These are phyloP conservation scores for Citrus sp. DNA, from an alignment of 345 rosid species.

Conservation along the genomic window DNA sequence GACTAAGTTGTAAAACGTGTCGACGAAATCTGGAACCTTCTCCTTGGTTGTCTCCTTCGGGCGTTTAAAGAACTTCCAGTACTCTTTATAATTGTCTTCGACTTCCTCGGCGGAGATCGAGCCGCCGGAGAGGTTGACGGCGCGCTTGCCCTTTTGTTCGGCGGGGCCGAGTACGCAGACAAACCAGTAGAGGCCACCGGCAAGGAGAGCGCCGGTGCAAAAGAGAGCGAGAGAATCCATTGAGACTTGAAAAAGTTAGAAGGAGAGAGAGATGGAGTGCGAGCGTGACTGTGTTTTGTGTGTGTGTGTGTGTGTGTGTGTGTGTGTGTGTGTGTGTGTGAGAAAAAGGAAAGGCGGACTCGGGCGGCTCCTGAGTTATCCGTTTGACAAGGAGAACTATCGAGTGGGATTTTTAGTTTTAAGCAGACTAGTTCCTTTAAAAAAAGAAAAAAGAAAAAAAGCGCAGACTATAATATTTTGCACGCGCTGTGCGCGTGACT, in stretches of 20 bases:
- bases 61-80: slow-evolving; percentile 84
- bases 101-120: slow-evolving; percentile 88
- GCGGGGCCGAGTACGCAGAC: slow-evolving; percentile 85
- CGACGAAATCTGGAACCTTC: slow-evolving; percentile 86
- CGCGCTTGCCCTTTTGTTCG: slow-evolving; percentile 73
- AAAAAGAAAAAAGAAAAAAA: background rate
- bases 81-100: slow-evolving; percentile 65
- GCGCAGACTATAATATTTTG: background rate
- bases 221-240: slow-evolving; percentile 65
- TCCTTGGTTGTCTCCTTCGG: slow-evolving; percentile 84
- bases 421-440: background rate
- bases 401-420: background rate
- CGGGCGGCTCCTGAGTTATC: slow-evolving; percentile 1
- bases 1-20: slow-evolving; percentile 87
- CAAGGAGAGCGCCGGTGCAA: slow-evolving; percentile 66
- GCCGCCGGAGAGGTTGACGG: slow-evolving; percentile 79
- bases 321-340: no score
- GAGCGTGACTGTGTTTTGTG: background rate
- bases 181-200: slow-evolving; percentile 84
- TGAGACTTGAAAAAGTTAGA: background rate
- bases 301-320: background rate
- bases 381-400: background rate
- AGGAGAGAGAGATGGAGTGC: background rate
- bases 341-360: background rate
- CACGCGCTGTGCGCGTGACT: slow-evolving; percentile 17